Conservation (phyloP, 306 rosid genomes). For the Cucurbita ficifolia region DNA sequence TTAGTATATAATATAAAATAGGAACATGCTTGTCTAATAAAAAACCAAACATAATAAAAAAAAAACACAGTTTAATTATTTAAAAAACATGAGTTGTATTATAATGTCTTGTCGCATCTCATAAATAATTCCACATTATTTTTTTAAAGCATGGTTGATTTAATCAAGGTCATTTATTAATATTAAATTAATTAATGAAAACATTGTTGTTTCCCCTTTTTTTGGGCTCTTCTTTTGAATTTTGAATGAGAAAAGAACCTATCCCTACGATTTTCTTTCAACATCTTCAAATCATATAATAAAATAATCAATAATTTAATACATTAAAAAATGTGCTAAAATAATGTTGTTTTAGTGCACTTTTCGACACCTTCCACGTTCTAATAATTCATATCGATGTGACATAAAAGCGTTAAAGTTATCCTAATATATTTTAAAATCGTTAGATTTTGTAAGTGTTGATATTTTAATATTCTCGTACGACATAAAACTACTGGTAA, state of each 20-base stretch:
- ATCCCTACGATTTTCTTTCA: neutral
- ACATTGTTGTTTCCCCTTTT: neutral
- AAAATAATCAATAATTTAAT: neutral
- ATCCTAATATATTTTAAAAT: neutral
- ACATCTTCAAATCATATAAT: neutral
- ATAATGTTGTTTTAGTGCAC: neutral
- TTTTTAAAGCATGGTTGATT: neutral
- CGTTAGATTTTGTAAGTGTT: neutral
- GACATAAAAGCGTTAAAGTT: neutral
- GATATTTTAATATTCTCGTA: too few species aligned
- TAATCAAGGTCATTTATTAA: neutral
- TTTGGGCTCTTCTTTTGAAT: neutral
- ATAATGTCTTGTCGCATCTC: neutral
- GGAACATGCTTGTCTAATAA: neutral
- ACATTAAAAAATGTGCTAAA: neutral
- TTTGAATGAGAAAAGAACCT: neutral
- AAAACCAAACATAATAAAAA: neutral
- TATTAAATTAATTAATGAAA: neutral
- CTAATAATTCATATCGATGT: neutral
- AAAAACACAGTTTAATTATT: neutral
- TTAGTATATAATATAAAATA: neutral
- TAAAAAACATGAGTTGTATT: neutral
- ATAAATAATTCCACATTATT: neutral
- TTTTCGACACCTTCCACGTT: neutral
- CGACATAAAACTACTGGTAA: too few species aligned